These are phyloP conservation scores for Candida nanaspora DNA, from an alignment of 805 yeast genomes.

Conservation along the genomic window DNA sequence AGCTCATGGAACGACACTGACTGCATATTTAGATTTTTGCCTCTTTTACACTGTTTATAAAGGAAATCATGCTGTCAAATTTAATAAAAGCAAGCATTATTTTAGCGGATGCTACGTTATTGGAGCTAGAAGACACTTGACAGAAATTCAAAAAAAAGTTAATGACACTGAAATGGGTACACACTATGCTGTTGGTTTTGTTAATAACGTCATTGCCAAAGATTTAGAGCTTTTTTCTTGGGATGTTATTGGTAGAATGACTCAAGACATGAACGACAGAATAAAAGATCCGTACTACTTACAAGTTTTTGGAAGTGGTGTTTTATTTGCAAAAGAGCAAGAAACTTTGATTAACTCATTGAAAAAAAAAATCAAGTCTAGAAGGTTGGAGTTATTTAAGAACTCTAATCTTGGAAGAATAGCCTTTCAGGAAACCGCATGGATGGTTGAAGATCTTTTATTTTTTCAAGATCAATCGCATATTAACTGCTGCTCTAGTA, in stretches of 20 bases:
- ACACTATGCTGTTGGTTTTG: neutral
- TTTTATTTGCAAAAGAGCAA: neutral
- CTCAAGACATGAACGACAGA: neutral
- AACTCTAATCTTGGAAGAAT: neutral
- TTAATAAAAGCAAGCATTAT: neutral
- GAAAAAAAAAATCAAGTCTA: neutral
- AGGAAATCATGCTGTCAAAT: neutral
- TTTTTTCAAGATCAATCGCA: conserved; percentile 1
- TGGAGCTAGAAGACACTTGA: neutral
- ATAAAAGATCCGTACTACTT: neutral
- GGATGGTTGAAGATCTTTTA: neutral
- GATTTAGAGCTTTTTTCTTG: neutral
- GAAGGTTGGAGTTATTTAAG: neutral
- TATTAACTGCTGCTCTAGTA: neutral
- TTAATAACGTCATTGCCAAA: neutral
- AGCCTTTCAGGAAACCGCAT: neutral
- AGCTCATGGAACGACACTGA: neutral
- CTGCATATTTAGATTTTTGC: neutral
- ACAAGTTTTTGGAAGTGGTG: neutral
- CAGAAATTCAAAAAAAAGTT: neutral
- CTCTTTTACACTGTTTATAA: neutral
- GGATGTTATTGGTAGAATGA: neutral
- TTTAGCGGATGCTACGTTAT: neutral
- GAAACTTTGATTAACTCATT: neutral
- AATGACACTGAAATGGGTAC: neutral